Evolutionary conservation across 2,329 filamentous ascomycete species (phyloP).

Genomic region (Fusarium sp.): DNA sequence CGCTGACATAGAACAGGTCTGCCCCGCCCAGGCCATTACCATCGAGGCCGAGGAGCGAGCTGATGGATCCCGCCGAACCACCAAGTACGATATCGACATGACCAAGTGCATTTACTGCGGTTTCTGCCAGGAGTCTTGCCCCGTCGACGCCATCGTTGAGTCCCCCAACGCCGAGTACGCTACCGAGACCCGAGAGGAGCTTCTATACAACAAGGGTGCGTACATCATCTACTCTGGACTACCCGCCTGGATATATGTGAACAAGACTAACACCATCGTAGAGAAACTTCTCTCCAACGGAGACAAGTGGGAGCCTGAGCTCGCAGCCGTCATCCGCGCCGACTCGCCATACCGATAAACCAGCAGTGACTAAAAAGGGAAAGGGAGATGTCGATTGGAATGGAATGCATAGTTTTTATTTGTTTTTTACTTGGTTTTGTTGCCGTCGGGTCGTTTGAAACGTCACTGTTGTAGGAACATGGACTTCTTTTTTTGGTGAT

Average conservation of each 20-base stretch:
- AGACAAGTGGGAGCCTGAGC: conserved; percentile 97
- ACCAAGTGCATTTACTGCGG: conserved; percentile 99
- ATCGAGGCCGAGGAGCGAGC: conserved; percentile 99
- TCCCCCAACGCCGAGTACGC: conserved; percentile 72
- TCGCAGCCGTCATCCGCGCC: conserved; percentile 90
- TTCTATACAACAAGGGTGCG: conserved; percentile 91
- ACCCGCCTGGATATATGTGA: not conserved
- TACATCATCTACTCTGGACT: conserved; percentile 16
- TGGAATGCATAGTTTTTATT: conserved; percentile 27
- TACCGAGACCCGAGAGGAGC: conserved; percentile 83
- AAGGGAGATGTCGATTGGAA: conserved; percentile 17
- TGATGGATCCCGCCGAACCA: conserved; percentile 94
- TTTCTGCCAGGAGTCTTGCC: conserved; percentile 98
- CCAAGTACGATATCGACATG: conserved; percentile 99
- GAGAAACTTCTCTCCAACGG: conserved; percentile 90
- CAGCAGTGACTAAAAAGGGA: conserved; percentile 25
- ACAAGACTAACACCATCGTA: conserved; percentile 44
- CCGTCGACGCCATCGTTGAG: conserved; percentile 88
- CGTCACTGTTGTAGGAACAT: conserved; percentile 36
- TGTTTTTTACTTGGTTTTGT: conserved; percentile 14
- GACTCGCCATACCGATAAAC: conserved; percentile 89
- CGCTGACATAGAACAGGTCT: conserved; percentile 67
- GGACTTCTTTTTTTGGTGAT: conserved; percentile 21
- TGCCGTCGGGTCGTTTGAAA: conserved; percentile 27
- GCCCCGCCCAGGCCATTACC: conserved; percentile 97